Evolutionary conservation across 371 early-diverging fungal species (phyloP).

Genomic region (Actinomucor elegans): DNA sequence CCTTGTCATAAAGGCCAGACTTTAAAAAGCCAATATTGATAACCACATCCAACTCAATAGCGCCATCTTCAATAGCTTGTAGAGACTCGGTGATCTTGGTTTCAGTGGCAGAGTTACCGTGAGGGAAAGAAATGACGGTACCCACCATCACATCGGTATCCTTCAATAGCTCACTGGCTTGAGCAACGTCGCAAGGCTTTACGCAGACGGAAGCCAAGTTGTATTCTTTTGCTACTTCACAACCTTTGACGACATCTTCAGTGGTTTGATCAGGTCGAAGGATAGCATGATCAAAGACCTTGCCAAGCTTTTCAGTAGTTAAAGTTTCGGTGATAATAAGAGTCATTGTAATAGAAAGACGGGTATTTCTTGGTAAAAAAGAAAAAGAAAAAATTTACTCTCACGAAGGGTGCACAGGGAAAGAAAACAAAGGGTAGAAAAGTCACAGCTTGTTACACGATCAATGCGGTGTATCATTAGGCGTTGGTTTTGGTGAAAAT

Average conservation of each 20-base stretch:
- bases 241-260: conserved; percentile 56
- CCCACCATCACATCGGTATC: conserved; percentile 57
- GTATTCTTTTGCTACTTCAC: conserved; percentile 55
- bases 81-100: conserved; percentile 61
- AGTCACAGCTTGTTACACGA: conserved; percentile 1
- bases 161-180: conserved; percentile 46
- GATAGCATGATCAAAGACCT: conserved; percentile 68
- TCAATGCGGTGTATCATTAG: conserved; percentile 3
- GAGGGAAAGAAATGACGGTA: conserved; percentile 69
- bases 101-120: conserved; percentile 57
- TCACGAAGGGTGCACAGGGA: not conserved
- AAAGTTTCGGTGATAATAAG: conserved; percentile 47
- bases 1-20: conserved; percentile 47
- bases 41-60: conserved; percentile 67
- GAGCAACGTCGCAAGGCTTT: conserved; percentile 64
- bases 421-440: not conserved
- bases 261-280: conserved; percentile 62
- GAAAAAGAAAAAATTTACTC: conserved; percentile 1
- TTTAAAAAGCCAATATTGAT: conserved; percentile 62
- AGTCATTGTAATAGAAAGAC: conserved; percentile 20
- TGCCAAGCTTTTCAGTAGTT: conserved; percentile 54
- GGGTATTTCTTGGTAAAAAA: not conserved
- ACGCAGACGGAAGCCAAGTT: conserved; percentile 64
- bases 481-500: too few relatives aligned
- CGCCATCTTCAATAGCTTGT: conserved; percentile 59